Percentiles rank a stretch among this genome's conserved stretches.
These are phyloP conservation scores for Suillus hirtellus DNA, from an alignment of 768 basidiomycete species.

Conservation along the genomic window DNA sequence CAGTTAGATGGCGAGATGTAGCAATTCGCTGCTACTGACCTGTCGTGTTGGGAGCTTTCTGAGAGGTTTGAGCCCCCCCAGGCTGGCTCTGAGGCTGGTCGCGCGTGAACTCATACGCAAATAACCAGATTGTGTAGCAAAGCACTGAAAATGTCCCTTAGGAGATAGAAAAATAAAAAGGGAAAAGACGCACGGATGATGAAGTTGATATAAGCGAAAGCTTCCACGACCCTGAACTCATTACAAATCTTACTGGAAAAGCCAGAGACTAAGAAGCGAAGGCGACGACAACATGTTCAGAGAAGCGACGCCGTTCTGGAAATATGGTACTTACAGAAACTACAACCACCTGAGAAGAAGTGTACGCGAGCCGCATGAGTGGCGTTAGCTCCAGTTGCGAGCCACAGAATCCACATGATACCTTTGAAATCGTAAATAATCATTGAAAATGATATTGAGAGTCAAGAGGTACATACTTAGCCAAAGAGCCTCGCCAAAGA, in stretches of 20 bases:
- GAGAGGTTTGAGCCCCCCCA: too few species aligned
- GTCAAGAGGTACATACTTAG: conserved; percentile 29
- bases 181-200: conserved; percentile 28
- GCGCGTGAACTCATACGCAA: conserved; percentile 17
- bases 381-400: conserved; percentile 35
- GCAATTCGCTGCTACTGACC: neutral
- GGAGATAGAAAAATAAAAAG: neutral
- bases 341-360: conserved; percentile 16
- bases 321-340: conserved; percentile 8
- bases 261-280: conserved; percentile 14
- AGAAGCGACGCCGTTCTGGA: neutral
- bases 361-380: conserved; percentile 9
- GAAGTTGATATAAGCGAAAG: conserved; percentile 39
- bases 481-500: conserved; percentile 38
- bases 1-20: neutral
- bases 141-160: conserved; percentile 28
- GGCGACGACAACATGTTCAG: neutral
- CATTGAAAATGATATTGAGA: neutral
- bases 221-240: conserved; percentile 32
- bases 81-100: too few species aligned
- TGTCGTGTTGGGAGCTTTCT: too few species aligned
- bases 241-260: conserved; percentile 22
- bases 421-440: conserved; percentile 16
- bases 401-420: conserved; percentile 42
- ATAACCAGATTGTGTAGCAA: conserved; percentile 29